Conservation (phyloP, 2,329 filamentous ascomycete genomes). For the Aspergillus japonicus region DNA sequence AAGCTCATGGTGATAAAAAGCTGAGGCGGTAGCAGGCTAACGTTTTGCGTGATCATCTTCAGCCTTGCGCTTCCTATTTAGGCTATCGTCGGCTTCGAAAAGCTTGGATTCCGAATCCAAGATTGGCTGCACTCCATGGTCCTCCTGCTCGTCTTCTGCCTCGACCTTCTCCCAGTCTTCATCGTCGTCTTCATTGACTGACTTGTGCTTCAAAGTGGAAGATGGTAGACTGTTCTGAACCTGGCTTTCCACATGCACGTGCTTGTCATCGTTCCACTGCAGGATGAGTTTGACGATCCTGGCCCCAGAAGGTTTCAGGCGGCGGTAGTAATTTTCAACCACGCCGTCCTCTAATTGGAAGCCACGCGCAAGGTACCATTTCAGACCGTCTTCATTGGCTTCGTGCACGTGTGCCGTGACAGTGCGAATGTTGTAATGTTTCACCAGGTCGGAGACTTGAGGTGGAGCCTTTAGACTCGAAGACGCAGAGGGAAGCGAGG, state of each 20-base stretch:
- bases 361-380: constrained; percentile 60
- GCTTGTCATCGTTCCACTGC: constrained; percentile 28
- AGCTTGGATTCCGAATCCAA: constrained; percentile 37
- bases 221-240: neutral
- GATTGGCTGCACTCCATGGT: constrained; percentile 33
- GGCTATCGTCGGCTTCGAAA: constrained; percentile 25
- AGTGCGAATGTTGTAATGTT: constrained; percentile 50
- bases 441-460: constrained; percentile 39
- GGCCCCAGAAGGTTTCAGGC: constrained; percentile 57
- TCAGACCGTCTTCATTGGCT: constrained; percentile 58
- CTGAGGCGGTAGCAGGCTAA: constrained; percentile 10
- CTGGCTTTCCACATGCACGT: neutral
- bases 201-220: neutral
- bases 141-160: constrained; percentile 34
- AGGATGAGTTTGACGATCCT: constrained; percentile 48
- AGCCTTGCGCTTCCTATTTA: constrained; percentile 31
- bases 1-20: neutral
- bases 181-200: constrained; percentile 26
- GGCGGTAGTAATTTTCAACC: constrained; percentile 59
- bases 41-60: constrained; percentile 26
- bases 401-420: constrained; percentile 66
- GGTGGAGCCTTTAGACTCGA: constrained; percentile 12
- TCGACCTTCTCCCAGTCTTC: constrained; percentile 47
- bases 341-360: constrained; percentile 53
- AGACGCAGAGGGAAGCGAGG: constrained; percentile 9